phyloP scores from a whole-genome alignment of 163 green algal species.

The Trebouxia gelatinosa region DNA sequence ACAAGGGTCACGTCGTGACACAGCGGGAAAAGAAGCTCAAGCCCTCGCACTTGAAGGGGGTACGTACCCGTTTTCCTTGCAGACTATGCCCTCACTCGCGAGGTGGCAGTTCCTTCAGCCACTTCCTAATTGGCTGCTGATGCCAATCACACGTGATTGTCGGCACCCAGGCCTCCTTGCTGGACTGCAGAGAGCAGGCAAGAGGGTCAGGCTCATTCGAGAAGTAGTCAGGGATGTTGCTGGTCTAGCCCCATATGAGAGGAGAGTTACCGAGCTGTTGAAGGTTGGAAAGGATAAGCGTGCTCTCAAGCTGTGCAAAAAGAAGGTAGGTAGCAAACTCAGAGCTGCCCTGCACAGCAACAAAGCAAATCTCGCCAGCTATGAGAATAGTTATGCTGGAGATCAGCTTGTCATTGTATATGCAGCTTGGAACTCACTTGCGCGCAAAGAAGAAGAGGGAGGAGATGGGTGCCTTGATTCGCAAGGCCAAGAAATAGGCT shows the following conservation, averaged over 20 bases:
- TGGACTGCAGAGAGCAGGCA: slow-evolving; percentile 72
- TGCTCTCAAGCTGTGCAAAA: slow-evolving; percentile 97
- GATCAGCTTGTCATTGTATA: background rate
- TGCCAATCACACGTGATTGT: background rate
- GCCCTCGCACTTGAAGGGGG: slow-evolving; percentile 77
- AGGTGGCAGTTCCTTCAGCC: too few species aligned
- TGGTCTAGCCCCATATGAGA: slow-evolving; percentile 96
- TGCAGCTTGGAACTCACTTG: slow-evolving; percentile 93
- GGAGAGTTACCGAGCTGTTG: slow-evolving; percentile 93
- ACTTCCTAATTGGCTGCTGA: too few species aligned
- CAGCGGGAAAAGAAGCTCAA: slow-evolving; percentile 68
- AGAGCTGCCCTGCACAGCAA: too few species aligned
- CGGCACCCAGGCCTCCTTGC: background rate
- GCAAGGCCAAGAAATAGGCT: slow-evolving; percentile 82
- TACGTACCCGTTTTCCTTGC: slow-evolving; percentile 32
- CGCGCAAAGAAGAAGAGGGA: slow-evolving; percentile 96
- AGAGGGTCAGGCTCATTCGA: slow-evolving; percentile 90
- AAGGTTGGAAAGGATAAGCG: slow-evolving; percentile 99
- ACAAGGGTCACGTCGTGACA: slow-evolving; percentile 92
- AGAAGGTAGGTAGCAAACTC: slow-evolving; percentile 79
- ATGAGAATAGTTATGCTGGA: background rate
- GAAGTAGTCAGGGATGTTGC: slow-evolving; percentile 93
- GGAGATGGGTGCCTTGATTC: slow-evolving; percentile 86
- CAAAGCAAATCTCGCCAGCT: too few species aligned
- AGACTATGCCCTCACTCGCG: background rate